Evolutionary conservation across 495 filamentous ascomycete genomes (phyloP).

Genomic region (Hypoxylon cercidicola): DNA sequence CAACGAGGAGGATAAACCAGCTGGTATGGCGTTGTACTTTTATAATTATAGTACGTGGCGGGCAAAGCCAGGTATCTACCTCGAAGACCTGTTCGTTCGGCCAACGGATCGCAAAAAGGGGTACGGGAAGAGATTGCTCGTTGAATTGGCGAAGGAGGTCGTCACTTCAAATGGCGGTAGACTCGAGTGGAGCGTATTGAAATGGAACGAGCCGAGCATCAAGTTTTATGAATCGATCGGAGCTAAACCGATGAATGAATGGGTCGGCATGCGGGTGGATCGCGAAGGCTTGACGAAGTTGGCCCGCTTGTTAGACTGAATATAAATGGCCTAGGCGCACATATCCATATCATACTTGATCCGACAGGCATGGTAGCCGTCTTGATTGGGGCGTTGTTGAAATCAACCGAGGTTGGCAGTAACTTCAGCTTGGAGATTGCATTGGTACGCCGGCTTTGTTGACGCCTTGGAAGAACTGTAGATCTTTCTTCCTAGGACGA

Average conservation of each 20-base stretch:
- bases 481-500: slow-evolving; percentile 22
- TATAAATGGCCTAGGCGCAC: neutral
- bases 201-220: slow-evolving; percentile 90
- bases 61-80: slow-evolving; percentile 85
- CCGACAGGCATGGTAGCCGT: neutral
- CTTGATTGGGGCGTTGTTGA: neutral
- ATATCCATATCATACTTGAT: neutral
- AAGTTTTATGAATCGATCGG: slow-evolving; percentile 87
- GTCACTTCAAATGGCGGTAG: slow-evolving; percentile 75
- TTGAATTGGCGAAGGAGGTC: slow-evolving; percentile 79
- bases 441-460: slow-evolving; percentile 22
- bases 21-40: slow-evolving; percentile 69
- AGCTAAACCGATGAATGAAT: slow-evolving; percentile 83
- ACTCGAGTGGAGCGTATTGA: slow-evolving; percentile 93
- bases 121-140: slow-evolving; percentile 80
- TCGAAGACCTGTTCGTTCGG: slow-evolving; percentile 91
- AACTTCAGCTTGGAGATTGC: neutral
- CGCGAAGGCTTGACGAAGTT: slow-evolving; percentile 73
- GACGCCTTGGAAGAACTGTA: slow-evolving; percentile 47
- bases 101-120: slow-evolving; percentile 75
- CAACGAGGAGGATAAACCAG: slow-evolving; percentile 51
- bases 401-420: neutral
- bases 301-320: slow-evolving; percentile 57
- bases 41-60: slow-evolving; percentile 83
- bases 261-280: slow-evolving; percentile 92